Percentiles rank a stretch among this genome's conserved stretches.
Evolutionary conservation across 768 basidiomycete genomes (phyloP).

Genomic region (Tulasnella sp.): DNA sequence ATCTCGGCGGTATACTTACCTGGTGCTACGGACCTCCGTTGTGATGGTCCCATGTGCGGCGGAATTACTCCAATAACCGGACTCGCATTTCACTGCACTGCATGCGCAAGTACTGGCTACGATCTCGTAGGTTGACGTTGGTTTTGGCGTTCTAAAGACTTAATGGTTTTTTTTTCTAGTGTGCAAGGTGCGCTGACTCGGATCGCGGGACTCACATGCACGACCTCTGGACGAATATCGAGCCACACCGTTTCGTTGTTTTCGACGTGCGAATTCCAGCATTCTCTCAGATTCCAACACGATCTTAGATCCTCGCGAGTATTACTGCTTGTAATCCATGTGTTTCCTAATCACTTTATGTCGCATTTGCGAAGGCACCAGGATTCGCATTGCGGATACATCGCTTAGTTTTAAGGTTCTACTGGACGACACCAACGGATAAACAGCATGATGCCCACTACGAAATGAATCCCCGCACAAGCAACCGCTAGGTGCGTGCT

Average conservation of each 20-base stretch:
- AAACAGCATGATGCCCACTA: no score
- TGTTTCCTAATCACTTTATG: no score
- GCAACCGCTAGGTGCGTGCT: no score
- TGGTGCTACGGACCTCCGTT: neutral
- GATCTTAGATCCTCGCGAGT: no score
- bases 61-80: neutral
- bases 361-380: no score
- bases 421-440: no score
- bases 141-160: neutral
- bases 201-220: neutral
- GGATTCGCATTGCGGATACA: no score
- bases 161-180: neutral
- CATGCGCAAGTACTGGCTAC: neutral
- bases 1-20: neutral
- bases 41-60: neutral
- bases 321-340: no score
- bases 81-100: neutral
- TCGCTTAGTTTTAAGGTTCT: no score
- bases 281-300: neutral
- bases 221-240: neutral
- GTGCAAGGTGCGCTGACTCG: neutral
- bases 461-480: no score
- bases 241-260: neutral
- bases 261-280: neutral
- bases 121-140: neutral